Base-by-base conservation (phyloP, 164 flowering plant genomes). In the Cinnamomum micranthum region DNA sequence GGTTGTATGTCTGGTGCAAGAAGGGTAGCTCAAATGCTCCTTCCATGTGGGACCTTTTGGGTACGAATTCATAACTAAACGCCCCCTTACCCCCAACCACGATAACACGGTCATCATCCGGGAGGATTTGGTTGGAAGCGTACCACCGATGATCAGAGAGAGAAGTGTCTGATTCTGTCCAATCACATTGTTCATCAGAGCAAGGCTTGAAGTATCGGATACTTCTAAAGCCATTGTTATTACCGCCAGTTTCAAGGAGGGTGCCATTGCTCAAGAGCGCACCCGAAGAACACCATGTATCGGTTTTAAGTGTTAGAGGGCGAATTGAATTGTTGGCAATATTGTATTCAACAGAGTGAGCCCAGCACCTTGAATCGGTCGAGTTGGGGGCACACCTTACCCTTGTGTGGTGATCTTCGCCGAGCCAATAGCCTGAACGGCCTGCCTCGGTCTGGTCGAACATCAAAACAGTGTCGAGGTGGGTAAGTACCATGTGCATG, bases 201-300 rank as follows among this genome's bases (percentile, higher is more conserved):
- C 95, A 92, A 33, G 94, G 89, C 22, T 58, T 7, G 68, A 85
- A 87, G 70, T 72, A 71, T 6, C 92, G 77, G 41, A 91, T 80
- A 35, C 81, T 78, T 25, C 83, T 60, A 25, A 68, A 31, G 20
- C 95, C 95, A 0, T 33, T 22, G 4, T 81, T 81, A n/a, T 81
- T 74, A 7, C 95, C 97, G 6, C 95, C 97, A 0, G 86, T 78
- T 65, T 88, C 89, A 2, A 88, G 60, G 23, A 91, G 86, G 6
- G 89, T 88, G 20, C 94, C 97, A 68, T 88, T 80, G 77, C 85
- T 80, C 71, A 87, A 55, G 78, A 92, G 82, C 15, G 92, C 71
- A 4, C 97, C 95, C 0, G 97, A 89, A 41, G 97, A 92, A 77
- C 90, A 88, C 90, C 89, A 91, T 6, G 93, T 74, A 74, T 91